Evolutionary conservation across 495 filamentous ascomycete species (phyloP), one percentile per base, ranked within the genome.

Genomic region (Paragyromitra xinjiangensis): DNA sequence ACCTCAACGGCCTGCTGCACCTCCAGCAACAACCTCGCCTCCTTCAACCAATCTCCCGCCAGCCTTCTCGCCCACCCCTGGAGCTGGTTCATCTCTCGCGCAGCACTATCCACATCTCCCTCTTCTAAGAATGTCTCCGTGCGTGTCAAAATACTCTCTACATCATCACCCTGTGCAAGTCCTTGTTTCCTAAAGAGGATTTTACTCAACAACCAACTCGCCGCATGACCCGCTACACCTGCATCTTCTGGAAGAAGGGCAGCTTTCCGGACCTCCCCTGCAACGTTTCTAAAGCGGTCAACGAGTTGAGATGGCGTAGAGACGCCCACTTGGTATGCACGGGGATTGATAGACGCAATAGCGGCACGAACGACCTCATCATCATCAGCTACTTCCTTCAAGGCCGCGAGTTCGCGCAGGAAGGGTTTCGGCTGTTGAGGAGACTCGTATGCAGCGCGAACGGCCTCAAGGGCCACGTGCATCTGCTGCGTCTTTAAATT

Each of bases 1-100:
- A 97, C 95, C 83, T 98, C 95, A 78, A 99, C 86, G 81, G 95
- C 95, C 85, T 98, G 95, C 85, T 92, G 90, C 51, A 98, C 96
- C 84, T 99, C 95, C 84, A 98, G 85, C 77, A 96, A 91, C 84
- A 91, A 90, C 79, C 95, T 88, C 29, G 92, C 90, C 87, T 99
- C 95, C 51, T 86, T 89, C 79, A 99, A 81, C 95, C 95, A 99
- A 83, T 99, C 95, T 81, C 91, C 89, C 82, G 92, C 94, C 82
- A 99, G 85, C 62, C 92, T 95, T 86, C 94, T 97, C 26, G 94
- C 94, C 95, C 96, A 98, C 26, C 95, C 95, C 69, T 89, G 87
- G 64, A 99, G 86, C 22, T 88, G 88, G 83, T 97, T 98, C 92
- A 98, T 94, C 87, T 99, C 95, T 76, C 96, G 88, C 7, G 95